Conservation (phyloP, 495 filamentous ascomycete species). For the Physcia stellaris region DNA sequence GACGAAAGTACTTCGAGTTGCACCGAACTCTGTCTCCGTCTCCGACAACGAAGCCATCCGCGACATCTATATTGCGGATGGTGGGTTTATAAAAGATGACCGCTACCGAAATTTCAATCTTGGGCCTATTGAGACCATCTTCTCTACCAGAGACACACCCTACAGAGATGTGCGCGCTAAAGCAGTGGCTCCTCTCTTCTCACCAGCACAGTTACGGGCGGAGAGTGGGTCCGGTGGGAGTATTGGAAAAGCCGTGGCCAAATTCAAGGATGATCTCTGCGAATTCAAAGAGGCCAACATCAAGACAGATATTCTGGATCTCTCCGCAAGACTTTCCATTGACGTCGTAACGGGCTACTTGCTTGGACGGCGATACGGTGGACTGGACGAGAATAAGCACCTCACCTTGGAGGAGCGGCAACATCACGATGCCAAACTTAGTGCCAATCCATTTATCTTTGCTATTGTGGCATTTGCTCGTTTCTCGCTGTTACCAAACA, state of each 20-base stretch:
- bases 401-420: not conserved
- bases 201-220: slow-evolving; percentile 4
- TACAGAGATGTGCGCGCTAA: slow-evolving; percentile 31
- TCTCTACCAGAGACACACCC: slow-evolving; percentile 27
- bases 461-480: slow-evolving; percentile 27
- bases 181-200: slow-evolving; percentile 34
- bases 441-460: slow-evolving; percentile 21
- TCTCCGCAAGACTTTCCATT: slow-evolving; percentile 2
- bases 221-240: slow-evolving; percentile 2
- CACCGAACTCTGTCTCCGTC: slow-evolving; percentile 42
- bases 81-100: slow-evolving; percentile 33
- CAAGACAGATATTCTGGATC: slow-evolving; percentile 5
- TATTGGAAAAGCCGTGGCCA: slow-evolving; percentile 3
- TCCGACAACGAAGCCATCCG: slow-evolving; percentile 39
- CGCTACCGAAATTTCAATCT: slow-evolving; percentile 40
- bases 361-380: slow-evolving; percentile 4
- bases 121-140: slow-evolving; percentile 35
- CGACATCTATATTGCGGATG: slow-evolving; percentile 29
- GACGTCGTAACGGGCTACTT: slow-evolving; percentile 7
- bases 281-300: not conserved
- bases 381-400: slow-evolving; percentile 1
- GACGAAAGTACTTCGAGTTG: slow-evolving; percentile 42
- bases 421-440: not conserved
- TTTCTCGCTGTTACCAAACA: slow-evolving; percentile 8
- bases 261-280: slow-evolving; percentile 4